Evolutionary conservation across 1,284 basidiomycete species (phyloP).

Genomic region (Pyrrhoderma lamaoense): DNA sequence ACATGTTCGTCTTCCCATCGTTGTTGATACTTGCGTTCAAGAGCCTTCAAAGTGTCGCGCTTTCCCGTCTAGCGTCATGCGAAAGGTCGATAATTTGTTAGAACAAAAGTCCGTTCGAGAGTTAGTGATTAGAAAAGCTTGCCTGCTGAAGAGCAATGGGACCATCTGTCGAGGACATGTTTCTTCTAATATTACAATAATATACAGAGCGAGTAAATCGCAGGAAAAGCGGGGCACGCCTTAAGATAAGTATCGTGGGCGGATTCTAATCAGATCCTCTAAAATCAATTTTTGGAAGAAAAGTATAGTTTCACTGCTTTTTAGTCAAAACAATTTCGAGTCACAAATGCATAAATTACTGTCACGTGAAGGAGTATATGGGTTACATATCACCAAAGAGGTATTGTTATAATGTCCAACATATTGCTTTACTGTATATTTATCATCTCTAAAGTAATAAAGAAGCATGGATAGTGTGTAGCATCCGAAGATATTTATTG

Average conservation of each 20-base stretch:
- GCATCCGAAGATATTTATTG: no score
- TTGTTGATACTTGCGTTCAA: conserved; percentile 82
- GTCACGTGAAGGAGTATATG: no score
- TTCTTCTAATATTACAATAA: conserved; percentile 6
- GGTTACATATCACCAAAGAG: no score
- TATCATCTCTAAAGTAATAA: no score
- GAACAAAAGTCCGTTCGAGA: no score
- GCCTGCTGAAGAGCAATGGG: conserved; percentile 30
- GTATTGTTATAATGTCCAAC: no score
- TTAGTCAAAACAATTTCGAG: no score
- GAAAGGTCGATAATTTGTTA: not conserved
- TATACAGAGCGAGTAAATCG: conserved; percentile 10
- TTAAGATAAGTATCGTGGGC: conserved; percentile 6
- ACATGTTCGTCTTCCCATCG: conserved; percentile 66
- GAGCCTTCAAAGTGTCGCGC: conserved; percentile 76
- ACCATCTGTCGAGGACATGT: conserved; percentile 12
- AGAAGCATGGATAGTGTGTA: no score
- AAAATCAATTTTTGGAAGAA: not conserved
- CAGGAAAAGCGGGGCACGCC: conserved; percentile 8
- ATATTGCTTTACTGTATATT: no score
- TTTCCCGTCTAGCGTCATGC: conserved; percentile 73
- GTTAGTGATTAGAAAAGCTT: not conserved
- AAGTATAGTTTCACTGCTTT: not conserved
- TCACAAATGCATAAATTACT: no score
- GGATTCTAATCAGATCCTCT: no score